phyloP scores from a whole-genome alignment of 345 rosid species.

The Camelina laxa region DNA sequence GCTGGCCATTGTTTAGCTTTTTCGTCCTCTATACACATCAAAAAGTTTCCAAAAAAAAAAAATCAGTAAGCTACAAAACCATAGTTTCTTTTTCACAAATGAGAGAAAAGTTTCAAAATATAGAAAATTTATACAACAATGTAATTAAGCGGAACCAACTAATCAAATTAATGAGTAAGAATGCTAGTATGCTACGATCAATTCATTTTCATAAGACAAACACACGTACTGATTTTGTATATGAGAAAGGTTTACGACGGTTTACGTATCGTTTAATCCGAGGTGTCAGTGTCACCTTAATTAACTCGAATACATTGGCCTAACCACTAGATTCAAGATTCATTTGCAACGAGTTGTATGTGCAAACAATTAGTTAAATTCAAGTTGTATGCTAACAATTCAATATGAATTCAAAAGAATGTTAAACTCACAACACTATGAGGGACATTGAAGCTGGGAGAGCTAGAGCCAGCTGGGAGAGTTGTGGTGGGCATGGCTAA shows the following conservation, averaged over 20 bases:
- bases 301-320: too few relatives aligned
- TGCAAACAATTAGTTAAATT: background rate
- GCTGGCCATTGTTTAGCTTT: constrained; percentile 62
- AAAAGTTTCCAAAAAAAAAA: background rate
- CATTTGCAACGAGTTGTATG: background rate
- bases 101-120: background rate
- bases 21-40: constrained; percentile 60
- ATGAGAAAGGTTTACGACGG: too few relatives aligned
- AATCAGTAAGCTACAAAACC: background rate
- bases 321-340: background rate
- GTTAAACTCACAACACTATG: constrained; percentile 41
- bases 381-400: background rate
- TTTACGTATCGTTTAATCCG: too few relatives aligned
- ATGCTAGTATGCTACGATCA: background rate
- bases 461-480: constrained; percentile 35
- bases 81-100: background rate
- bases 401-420: background rate
- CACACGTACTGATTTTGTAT: background rate
- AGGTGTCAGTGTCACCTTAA: too few relatives aligned
- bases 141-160: constrained; percentile 1
- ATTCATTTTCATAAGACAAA: background rate
- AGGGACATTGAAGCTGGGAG: constrained; percentile 34
- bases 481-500: constrained; percentile 39
- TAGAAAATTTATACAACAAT: background rate
- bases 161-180: background rate